Conservation (phyloP, 192 early-diverging fungal genomes). For the Coemansia sp. region DNA sequence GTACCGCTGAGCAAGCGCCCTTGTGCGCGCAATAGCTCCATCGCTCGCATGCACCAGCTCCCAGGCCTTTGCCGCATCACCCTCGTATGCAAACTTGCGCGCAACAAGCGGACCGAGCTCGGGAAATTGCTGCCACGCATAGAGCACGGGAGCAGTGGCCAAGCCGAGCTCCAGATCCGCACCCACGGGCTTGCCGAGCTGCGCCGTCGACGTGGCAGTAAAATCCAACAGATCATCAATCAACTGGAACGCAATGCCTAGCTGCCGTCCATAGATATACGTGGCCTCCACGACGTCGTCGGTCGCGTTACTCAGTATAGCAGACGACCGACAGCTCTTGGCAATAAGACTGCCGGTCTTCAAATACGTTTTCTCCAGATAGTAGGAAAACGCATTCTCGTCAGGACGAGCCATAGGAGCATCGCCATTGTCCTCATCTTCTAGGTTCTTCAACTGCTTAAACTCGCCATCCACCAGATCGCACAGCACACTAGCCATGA, state of each 20-base stretch:
- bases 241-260: constrained; percentile 96
- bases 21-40: constrained; percentile 72
- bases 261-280: constrained; percentile 84
- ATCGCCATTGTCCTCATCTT: constrained; percentile 30
- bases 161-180: constrained; percentile 88
- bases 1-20: constrained; percentile 71
- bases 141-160: constrained; percentile 93
- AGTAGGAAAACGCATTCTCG: constrained; percentile 76
- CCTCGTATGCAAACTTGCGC: constrained; percentile 76
- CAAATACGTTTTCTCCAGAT: constrained; percentile 93
- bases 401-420: constrained; percentile 43
- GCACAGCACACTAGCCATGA: constrained; percentile 89
- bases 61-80: constrained; percentile 79
- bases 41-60: constrained; percentile 75
- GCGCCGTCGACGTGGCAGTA: constrained; percentile 62
- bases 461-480: constrained; percentile 98
- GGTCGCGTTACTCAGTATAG: constrained; percentile 79
- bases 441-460: constrained; percentile 86
- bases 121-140: constrained; percentile 85
- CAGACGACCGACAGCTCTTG: constrained; percentile 84
- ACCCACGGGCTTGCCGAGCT: constrained; percentile 89
- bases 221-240: constrained; percentile 94
- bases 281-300: constrained; percentile 74
- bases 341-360: constrained; percentile 96
- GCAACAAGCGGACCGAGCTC: constrained; percentile 83